These are phyloP conservation scores for Deinandra increscens DNA, from an alignment of 129 eudicot genomes.

Conservation along the genomic window DNA sequence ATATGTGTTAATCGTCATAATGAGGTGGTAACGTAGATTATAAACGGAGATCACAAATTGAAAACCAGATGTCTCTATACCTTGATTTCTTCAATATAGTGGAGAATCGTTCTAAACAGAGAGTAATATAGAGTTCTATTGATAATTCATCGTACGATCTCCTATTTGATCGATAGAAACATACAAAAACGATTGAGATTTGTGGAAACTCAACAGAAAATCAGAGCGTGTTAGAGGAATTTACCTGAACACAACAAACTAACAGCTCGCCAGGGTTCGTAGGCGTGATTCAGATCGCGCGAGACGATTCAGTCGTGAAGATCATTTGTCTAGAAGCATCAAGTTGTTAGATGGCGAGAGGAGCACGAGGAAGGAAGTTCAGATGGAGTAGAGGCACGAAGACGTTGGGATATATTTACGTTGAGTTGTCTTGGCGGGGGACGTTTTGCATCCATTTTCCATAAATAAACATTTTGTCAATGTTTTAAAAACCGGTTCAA, in stretches of 20 bases:
- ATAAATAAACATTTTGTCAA: too few relatives aligned
- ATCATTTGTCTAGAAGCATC: background rate
- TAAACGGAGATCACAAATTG: too few relatives aligned
- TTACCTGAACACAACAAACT: constrained; percentile 15
- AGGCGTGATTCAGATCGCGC: constrained; percentile 9
- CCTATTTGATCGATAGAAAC: constrained; percentile 14
- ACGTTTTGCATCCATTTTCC: background rate
- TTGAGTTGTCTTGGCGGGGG: constrained; percentile 29
- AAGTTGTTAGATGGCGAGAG: background rate
- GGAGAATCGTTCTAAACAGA: too few relatives aligned
- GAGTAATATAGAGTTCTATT: background rate
- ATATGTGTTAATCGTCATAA: background rate
- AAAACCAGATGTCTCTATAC: too few relatives aligned
- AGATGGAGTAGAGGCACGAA: background rate
- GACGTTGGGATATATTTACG: constrained; percentile 7
- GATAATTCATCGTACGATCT: background rate
- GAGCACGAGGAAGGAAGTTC: constrained; percentile 11
- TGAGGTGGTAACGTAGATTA: too few relatives aligned
- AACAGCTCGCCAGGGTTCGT: constrained; percentile 4
- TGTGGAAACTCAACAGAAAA: constrained; percentile 2
- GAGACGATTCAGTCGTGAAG: constrained; percentile 16
- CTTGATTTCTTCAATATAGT: too few relatives aligned
- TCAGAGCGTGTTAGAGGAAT: constrained; percentile 12
- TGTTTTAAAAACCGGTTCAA: too few relatives aligned
- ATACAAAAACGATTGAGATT: background rate